Evolutionary conservation across 2,329 filamentous ascomycete species (phyloP).

Genomic region (Didymella segeticola): DNA sequence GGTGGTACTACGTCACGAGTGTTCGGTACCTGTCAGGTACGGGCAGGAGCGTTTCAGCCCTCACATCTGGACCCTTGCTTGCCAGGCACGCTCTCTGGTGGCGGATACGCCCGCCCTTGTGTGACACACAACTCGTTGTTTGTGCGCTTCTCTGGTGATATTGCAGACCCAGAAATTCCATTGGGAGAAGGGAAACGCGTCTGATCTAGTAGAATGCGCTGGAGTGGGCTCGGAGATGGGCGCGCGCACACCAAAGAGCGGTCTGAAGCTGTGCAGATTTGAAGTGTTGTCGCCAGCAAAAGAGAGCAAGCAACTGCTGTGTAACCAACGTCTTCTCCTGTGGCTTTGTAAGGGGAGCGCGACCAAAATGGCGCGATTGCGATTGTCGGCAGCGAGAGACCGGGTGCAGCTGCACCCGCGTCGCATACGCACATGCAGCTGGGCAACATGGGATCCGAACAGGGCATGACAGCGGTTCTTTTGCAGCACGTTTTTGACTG

Average conservation of each 20-base stretch:
- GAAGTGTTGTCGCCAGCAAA: constrained; percentile 8
- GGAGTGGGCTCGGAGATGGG: constrained; percentile 4
- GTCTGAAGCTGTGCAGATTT: constrained; percentile 5
- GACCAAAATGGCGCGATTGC: not conserved
- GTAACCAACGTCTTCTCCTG: not conserved
- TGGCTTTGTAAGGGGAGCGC: not conserved
- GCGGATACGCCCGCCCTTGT: constrained; percentile 10
- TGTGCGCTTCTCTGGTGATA: not conserved
- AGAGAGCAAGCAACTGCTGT: constrained; percentile 1
- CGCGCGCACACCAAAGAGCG: constrained; percentile 12
- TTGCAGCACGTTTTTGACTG: not conserved
- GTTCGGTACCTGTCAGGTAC: constrained; percentile 13
- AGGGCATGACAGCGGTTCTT: not conserved
- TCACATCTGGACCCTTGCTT: constrained; percentile 9
- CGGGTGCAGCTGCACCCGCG: not conserved
- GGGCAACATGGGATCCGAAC: not conserved
- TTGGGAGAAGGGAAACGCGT: not conserved
- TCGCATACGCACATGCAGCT: constrained; percentile 1
- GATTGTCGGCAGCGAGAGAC: constrained; percentile 3
- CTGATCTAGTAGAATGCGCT: not conserved
- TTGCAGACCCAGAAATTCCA: not conserved
- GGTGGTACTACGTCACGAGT: constrained; percentile 7
- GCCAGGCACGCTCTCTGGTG: constrained; percentile 5
- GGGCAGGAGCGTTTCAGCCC: constrained; percentile 12
- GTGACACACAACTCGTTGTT: constrained; percentile 1